These are phyloP conservation scores for Boletus edulis DNA, from an alignment of 768 basidiomycete species.

Conservation along the genomic window DNA sequence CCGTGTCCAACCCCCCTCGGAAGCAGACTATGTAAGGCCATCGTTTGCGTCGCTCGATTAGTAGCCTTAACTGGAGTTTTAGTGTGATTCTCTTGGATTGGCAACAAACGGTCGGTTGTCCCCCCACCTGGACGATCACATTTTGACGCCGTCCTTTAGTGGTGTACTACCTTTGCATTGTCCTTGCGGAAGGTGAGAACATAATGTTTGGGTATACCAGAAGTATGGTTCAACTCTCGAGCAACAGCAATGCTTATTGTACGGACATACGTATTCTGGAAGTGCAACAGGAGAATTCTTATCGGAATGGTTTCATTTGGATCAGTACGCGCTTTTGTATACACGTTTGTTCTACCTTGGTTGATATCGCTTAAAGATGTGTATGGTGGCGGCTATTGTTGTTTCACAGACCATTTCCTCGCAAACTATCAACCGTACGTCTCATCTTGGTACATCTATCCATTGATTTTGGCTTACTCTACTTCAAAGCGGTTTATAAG, in stretches of 20 bases:
- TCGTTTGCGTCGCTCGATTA: not conserved
- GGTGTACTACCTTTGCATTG: constrained; percentile 12
- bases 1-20: not conserved
- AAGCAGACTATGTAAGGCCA: constrained; percentile 5
- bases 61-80: not conserved
- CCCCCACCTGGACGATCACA: not conserved
- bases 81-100: not conserved
- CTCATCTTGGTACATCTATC: not conserved
- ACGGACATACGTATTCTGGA: constrained; percentile 21
- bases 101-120: constrained; percentile 3
- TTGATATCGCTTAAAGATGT: not conserved
- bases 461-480: not conserved
- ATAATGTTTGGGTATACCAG: not conserved
- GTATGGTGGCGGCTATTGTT: constrained; percentile 1
- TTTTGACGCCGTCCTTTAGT: constrained; percentile 1
- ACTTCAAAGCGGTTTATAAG: constrained; percentile 9
- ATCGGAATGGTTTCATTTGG: constrained; percentile 13
- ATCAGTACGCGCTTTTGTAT: not conserved
- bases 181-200: constrained; percentile 18
- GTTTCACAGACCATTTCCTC: constrained; percentile 6
- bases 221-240: not conserved
- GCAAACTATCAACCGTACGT: constrained; percentile 3
- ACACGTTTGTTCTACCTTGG: not conserved
- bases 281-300: constrained; percentile 15
- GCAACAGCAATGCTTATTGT: constrained; percentile 15